Conservation (phyloP, 345 rosid species). For the Euphorbia tirucalli region DNA sequence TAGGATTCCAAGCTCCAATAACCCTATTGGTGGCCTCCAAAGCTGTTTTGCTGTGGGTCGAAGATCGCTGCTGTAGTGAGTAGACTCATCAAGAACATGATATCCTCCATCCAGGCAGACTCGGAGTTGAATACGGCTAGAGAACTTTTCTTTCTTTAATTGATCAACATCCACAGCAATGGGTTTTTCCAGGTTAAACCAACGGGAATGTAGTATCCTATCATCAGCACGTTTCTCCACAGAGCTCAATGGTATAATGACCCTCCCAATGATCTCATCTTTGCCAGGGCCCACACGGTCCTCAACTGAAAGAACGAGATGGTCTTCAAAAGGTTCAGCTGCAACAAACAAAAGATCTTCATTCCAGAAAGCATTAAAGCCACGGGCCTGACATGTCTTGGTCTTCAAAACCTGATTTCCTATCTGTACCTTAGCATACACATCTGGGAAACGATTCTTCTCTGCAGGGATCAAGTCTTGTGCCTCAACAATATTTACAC, state of each 20-base stretch:
- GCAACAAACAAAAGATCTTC: conserved; percentile 39
- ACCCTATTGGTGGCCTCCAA: conserved; percentile 35
- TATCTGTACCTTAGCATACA: conserved; percentile 31
- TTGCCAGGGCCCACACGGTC: conserved; percentile 33
- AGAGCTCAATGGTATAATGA: conserved; percentile 24
- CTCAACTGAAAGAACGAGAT: conserved; percentile 34
- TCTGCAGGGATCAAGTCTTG: conserved; percentile 34
- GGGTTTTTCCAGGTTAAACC: conserved; percentile 38
- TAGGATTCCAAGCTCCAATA: conserved; percentile 32
- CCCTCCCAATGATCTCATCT: conserved; percentile 35
- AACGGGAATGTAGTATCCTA: conserved; percentile 31
- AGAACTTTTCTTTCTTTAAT: conserved; percentile 32
- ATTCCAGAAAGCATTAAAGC: conserved; percentile 32
- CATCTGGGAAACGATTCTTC: conserved; percentile 31
- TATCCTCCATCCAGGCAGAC: conserved; percentile 35
- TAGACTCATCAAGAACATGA: conserved; percentile 38
- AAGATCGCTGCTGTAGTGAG: conserved; percentile 35
- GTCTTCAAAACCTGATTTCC: conserved; percentile 34
- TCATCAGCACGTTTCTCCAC: conserved; percentile 37
- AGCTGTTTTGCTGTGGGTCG: conserved; percentile 37
- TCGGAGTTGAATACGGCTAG: conserved; percentile 35
- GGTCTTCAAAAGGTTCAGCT: conserved; percentile 34
- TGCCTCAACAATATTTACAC: conserved; percentile 35
- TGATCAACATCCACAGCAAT: conserved; percentile 33
- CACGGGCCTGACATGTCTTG: conserved; percentile 30